A percentile compares a stretch with the other conserved stretches of the same genome.
Evolutionary conservation across 495 filamentous ascomycete genomes (phyloP).

Genomic region (Neurospora africana): DNA sequence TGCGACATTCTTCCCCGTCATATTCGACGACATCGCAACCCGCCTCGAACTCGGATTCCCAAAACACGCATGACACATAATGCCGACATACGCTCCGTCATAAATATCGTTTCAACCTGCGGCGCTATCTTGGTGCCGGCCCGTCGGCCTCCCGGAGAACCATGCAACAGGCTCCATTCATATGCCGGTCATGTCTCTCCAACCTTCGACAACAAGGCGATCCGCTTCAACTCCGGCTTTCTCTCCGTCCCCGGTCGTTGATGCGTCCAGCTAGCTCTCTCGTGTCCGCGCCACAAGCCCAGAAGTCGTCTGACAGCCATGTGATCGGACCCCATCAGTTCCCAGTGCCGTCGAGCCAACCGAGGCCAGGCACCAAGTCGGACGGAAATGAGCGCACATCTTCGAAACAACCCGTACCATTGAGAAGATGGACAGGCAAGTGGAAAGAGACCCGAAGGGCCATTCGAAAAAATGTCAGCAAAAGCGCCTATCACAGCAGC

Average conservation of each 20-base stretch:
- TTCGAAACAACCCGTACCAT: background rate
- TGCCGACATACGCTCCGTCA: background rate
- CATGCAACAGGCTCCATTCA: conserved; percentile 10
- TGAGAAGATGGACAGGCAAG: background rate
- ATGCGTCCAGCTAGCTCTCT: background rate
- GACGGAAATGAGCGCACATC: background rate
- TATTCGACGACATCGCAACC: background rate
- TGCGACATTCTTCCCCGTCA: too few relatives aligned
- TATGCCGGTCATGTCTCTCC: conserved; percentile 11
- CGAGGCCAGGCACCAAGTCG: background rate
- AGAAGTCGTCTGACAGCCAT: too few relatives aligned
- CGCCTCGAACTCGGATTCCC: background rate
- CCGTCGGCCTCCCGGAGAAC: background rate
- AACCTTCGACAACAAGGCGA: conserved; percentile 1
- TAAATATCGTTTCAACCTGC: background rate
- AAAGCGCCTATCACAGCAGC: background rate
- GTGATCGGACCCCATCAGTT: too few relatives aligned
- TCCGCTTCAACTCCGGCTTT: background rate
- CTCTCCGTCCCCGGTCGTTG: background rate
- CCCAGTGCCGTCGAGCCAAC: background rate
- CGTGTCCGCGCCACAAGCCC: background rate
- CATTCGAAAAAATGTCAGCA: background rate
- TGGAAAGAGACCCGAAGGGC: background rate
- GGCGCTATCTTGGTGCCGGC: background rate
- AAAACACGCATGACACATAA: background rate